Evolutionary conservation across 2,329 filamentous ascomycete species (phyloP).

Genomic region (Diaporthe amygdali): DNA sequence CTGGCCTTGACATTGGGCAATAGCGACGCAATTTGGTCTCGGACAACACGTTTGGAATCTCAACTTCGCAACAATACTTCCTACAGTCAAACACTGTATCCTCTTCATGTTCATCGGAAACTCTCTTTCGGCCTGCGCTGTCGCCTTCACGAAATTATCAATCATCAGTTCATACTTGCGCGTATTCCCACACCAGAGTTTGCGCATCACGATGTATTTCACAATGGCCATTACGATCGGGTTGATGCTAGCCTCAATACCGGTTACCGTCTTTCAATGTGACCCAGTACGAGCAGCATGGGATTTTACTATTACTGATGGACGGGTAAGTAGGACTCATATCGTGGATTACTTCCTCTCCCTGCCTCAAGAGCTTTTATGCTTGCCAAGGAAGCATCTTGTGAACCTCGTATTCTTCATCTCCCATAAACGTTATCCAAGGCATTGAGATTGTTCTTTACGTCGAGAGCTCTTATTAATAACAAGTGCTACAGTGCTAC

Average conservation of each 20-base stretch:
- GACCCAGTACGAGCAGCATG: not conserved
- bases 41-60: not conserved
- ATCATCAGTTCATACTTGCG: constrained; percentile 3
- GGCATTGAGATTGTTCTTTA: no score
- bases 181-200: not conserved
- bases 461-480: not conserved
- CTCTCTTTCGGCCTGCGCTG: not conserved
- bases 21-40: not conserved
- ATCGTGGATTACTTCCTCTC: not conserved
- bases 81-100: not conserved
- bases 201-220: not conserved
- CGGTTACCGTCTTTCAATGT: not conserved
- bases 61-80: not conserved
- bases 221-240: not conserved
- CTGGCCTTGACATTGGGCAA: not conserved
- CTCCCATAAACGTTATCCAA: no score
- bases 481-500: not conserved
- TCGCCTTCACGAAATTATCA: not conserved
- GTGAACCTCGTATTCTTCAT: no score
- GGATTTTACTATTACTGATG: not conserved
- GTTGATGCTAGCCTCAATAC: not conserved
- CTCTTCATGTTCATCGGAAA: constrained; percentile 1
- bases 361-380: not conserved
- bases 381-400: no score
- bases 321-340: not conserved